phyloP scores from a whole-genome alignment of 768 basidiomycete species.

The Pleurotus pulmonarius region DNA sequence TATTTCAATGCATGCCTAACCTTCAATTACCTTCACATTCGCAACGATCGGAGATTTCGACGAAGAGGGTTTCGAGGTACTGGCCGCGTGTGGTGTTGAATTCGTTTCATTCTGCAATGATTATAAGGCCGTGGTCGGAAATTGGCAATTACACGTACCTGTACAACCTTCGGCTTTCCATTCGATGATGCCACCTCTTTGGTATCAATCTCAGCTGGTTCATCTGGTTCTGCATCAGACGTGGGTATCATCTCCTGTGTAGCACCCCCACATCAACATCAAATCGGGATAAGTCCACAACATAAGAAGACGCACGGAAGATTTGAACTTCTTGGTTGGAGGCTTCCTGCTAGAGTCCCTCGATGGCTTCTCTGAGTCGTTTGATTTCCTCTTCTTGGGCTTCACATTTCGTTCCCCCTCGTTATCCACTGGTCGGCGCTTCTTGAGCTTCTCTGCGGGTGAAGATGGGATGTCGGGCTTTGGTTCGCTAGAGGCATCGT shows the following conservation, averaged over 20 bases:
- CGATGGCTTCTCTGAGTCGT: slow-evolving; percentile 6
- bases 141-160: too few relatives aligned
- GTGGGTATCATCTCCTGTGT: slow-evolving; percentile 28
- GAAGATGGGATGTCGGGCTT: neutral
- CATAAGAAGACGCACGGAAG: slow-evolving; percentile 24
- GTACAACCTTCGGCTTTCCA: neutral
- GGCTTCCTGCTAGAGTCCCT: slow-evolving; percentile 3
- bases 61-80: neutral
- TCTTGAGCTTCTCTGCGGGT: neutral
- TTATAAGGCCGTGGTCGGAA: too few relatives aligned
- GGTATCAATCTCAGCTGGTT: neutral
- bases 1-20: too few relatives aligned
- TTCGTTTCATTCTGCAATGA: too few relatives aligned
- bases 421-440: slow-evolving; percentile 8
- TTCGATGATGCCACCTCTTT: neutral
- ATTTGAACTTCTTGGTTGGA: slow-evolving; percentile 29
- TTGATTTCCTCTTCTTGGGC: slow-evolving; percentile 12
- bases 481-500: slow-evolving; percentile 3
- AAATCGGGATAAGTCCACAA: neutral
- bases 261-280: neutral
- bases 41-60: neutral
- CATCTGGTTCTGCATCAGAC: slow-evolving; percentile 34
- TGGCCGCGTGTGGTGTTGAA: too few relatives aligned
- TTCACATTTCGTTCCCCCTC: slow-evolving; percentile 3
- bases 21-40: too few relatives aligned